phyloP scores from a whole-genome alignment of 768 basidiomycete species.

The Erythrobasidium yunnanense region DNA sequence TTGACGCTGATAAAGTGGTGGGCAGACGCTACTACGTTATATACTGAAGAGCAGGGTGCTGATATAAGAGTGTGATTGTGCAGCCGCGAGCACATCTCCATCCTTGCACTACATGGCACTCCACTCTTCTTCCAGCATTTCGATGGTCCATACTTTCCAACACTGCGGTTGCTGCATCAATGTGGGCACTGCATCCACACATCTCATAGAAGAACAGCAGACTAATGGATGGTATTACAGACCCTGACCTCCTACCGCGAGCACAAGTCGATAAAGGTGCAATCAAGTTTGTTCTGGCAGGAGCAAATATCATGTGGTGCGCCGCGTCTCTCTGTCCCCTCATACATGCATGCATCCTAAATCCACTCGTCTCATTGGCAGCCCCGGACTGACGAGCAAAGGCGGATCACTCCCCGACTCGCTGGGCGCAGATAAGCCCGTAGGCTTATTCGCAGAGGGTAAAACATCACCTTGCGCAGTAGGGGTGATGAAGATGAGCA shows the following conservation, averaged over 20 bases:
- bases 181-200: conserved; percentile 50
- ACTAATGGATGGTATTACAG: conserved; percentile 44
- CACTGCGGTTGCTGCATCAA: conserved; percentile 76
- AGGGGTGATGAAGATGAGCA: conserved; percentile 66
- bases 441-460: conserved; percentile 91
- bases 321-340: conserved; percentile 29
- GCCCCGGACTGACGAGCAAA: conserved; percentile 83
- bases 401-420: conserved; percentile 45
- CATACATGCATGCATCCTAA: background rate
- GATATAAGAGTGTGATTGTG: background rate
- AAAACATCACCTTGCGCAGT: conserved; percentile 84
- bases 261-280: conserved; percentile 91
- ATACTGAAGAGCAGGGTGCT: background rate
- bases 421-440: conserved; percentile 60
- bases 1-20: conserved; percentile 90
- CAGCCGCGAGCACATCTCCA: conserved; percentile 89
- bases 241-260: conserved; percentile 77
- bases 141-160: conserved; percentile 84
- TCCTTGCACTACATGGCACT: conserved; percentile 75
- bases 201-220: background rate
- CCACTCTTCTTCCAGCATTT: conserved; percentile 93
- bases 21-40: conserved; percentile 22
- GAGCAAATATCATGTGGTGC: conserved; percentile 81
- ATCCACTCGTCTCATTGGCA: background rate
- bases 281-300: conserved; percentile 88